phyloP scores from a whole-genome alignment of 2,329 filamentous ascomycete species.

The Arthrobotrys iridis region DNA sequence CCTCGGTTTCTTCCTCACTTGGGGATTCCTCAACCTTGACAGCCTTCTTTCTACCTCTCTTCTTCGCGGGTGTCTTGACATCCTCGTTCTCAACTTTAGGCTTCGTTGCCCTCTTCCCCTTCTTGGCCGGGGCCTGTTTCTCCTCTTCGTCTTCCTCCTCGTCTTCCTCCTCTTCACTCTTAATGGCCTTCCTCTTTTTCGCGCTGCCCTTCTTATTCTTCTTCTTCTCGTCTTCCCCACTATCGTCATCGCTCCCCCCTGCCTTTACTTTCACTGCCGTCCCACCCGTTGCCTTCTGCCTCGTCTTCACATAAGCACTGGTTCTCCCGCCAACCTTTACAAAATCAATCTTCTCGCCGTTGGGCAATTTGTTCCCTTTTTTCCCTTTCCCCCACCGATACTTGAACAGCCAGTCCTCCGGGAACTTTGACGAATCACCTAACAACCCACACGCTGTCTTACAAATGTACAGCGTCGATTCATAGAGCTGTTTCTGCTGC shows the following conservation, averaged over 20 bases:
- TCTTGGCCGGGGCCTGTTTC: conserved; percentile 54
- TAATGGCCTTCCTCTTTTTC: conserved; percentile 57
- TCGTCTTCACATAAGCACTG: conserved; percentile 82
- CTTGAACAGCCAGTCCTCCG: conserved; percentile 86
- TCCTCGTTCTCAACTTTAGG: conserved; percentile 57
- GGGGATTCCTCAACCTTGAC: conserved; percentile 20
- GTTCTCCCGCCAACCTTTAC: conserved; percentile 91
- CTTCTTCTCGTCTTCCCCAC: conserved; percentile 52
- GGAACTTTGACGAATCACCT: conserved; percentile 80
- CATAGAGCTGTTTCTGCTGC: conserved; percentile 77
- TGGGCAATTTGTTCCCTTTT: conserved; percentile 72
- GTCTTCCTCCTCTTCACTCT: conserved; percentile 59
- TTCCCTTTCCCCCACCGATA: conserved; percentile 90
- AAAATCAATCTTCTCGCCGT: conserved; percentile 83
- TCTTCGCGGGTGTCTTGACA: conserved; percentile 51
- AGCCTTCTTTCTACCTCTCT: conserved; percentile 31
- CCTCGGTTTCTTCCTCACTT: conserved; percentile 3
- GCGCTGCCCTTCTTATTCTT: conserved; percentile 3
- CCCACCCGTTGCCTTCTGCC: conserved; percentile 81
- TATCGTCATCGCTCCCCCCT: conserved; percentile 56
- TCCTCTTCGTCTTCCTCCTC: conserved; percentile 60
- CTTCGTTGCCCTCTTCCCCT: conserved; percentile 51
- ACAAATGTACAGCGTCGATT: conserved; percentile 75
- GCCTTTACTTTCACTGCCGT: conserved; percentile 63
- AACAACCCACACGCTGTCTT: conserved; percentile 31